Evolutionary conservation across 2,329 filamentous ascomycete species (phyloP).

Genomic region (Penicillium sp.): DNA sequence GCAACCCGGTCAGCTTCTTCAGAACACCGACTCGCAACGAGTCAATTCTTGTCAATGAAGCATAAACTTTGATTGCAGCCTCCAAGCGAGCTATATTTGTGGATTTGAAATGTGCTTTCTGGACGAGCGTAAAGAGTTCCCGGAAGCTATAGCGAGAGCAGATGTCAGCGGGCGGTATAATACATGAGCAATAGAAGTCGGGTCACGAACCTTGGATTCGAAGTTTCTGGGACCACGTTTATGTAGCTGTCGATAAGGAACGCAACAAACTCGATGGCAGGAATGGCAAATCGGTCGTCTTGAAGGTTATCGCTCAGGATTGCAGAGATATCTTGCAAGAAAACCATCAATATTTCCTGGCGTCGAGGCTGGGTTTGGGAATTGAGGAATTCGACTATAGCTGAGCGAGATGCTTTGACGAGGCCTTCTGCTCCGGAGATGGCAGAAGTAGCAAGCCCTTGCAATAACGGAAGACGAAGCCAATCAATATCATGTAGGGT

Average conservation of each 20-base stretch:
- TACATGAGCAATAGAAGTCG: background rate
- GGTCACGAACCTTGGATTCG: constrained; percentile 38
- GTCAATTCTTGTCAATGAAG: constrained; percentile 60
- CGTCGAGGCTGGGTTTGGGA: constrained; percentile 28
- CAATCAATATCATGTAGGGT: constrained; percentile 37
- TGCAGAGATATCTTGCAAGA: constrained; percentile 54
- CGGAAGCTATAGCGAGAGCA: constrained; percentile 47
- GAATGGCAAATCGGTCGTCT: constrained; percentile 70
- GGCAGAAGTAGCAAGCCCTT: constrained; percentile 47
- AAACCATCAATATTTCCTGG: constrained; percentile 41
- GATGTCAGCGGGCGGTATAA: constrained; percentile 5
- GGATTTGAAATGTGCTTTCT: constrained; percentile 79
- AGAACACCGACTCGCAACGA: constrained; percentile 57
- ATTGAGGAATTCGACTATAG: constrained; percentile 41
- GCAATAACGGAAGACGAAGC: constrained; percentile 40
- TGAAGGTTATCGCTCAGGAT: constrained; percentile 55
- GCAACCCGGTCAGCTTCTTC: constrained; percentile 68
- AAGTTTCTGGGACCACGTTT: constrained; percentile 43
- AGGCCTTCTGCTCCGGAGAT: constrained; percentile 47
- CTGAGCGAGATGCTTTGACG: constrained; percentile 43
- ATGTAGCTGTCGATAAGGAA: constrained; percentile 69
- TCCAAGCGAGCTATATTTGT: constrained; percentile 78
- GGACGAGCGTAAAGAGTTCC: constrained; percentile 66
- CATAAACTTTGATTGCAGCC: constrained; percentile 77
- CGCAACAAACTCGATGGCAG: constrained; percentile 71